These are phyloP conservation scores for Sugiyamaella lignohabitans DNA, from an alignment of 805 yeast species.

Conservation along the genomic window DNA sequence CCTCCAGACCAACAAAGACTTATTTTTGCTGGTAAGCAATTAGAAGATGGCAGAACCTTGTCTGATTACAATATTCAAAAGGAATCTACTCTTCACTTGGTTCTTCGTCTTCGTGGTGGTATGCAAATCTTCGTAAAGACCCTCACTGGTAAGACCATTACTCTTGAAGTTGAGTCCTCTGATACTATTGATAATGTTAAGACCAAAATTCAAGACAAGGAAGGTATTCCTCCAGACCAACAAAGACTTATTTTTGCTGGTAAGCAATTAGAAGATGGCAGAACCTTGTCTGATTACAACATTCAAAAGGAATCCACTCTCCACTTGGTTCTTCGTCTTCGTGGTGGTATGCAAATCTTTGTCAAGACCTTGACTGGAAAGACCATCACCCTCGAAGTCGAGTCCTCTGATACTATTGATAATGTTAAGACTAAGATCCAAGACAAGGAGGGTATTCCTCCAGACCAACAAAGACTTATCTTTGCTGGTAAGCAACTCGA, in stretches of 20 bases:
- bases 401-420: constrained; percentile 92
- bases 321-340: constrained; percentile 77
- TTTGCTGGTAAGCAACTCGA: constrained; percentile 96
- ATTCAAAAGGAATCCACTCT: constrained; percentile 89
- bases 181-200: constrained; percentile 95
- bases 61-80: constrained; percentile 94
- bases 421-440: constrained; percentile 92
- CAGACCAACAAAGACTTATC: constrained; percentile 92
- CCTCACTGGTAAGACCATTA: constrained; percentile 83
- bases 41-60: constrained; percentile 91
- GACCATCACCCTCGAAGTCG: constrained; percentile 84
- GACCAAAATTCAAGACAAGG: constrained; percentile 93
- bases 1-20: constrained; percentile 96
- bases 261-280: constrained; percentile 94
- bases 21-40: constrained; percentile 93
- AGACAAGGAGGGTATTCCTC: constrained; percentile 96
- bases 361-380: constrained; percentile 87
- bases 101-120: constrained; percentile 83
- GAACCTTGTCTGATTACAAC: constrained; percentile 90
- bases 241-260: constrained; percentile 93
- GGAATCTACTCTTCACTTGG: constrained; percentile 83
- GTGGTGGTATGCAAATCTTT: constrained; percentile 93
- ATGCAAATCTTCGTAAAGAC: constrained; percentile 93
- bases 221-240: constrained; percentile 95
- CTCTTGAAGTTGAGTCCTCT: constrained; percentile 85